Base-by-base conservation (phyloP, 2,329 filamentous ascomycete genomes). In the Curvularia lunata region DNA sequence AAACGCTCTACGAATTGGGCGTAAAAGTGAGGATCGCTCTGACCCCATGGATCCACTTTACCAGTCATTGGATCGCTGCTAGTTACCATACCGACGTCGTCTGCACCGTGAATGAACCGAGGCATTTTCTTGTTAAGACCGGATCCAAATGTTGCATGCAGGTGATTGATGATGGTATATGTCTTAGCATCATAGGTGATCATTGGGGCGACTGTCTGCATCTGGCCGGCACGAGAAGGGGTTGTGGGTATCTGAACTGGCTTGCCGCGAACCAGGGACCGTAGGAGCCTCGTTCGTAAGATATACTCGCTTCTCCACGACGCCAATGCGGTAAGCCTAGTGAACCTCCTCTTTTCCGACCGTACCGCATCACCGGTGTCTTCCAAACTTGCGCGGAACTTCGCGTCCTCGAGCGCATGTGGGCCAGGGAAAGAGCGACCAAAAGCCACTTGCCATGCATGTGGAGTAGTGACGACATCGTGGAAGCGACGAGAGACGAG, bases 301-400 rank as follows among this genome's bases (percentile, higher is more conserved):
- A 98, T 89, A 71, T 98, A 99, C 76, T 99, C 95, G 77, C 91
- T 97, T 66, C 94, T 86, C 94, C 95, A 98, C 8, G 93, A 95
- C n/a, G 92, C 90, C 60, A 93, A 79, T 3, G 88, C 84, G 9
- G 91, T 96, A 53, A 99, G 83, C 42, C 93, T 87, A 16, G 91
- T 86, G 71, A 98, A 99, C 63, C 87, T 85, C 43, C 92, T 90
- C 66, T 86, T 85, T 71, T 95, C 90, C 1, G 90, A 89, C 27
- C 86, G 85, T 43, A 92, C 80, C 38, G 61, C 62, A 19, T 78
- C 74, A n/a, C 69, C 71, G 27, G 59, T 63, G 6, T 71, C 66
- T 49, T 77, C 72, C 8, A 68, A 53, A 75, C 76, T 69, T 86
- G 87, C 52, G 78, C 75, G 73, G 54, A 78, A 72, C 40, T 72